Evolutionary conservation across 345 rosid species (phyloP).

Genomic region (Eucalyptus globulus): DNA sequence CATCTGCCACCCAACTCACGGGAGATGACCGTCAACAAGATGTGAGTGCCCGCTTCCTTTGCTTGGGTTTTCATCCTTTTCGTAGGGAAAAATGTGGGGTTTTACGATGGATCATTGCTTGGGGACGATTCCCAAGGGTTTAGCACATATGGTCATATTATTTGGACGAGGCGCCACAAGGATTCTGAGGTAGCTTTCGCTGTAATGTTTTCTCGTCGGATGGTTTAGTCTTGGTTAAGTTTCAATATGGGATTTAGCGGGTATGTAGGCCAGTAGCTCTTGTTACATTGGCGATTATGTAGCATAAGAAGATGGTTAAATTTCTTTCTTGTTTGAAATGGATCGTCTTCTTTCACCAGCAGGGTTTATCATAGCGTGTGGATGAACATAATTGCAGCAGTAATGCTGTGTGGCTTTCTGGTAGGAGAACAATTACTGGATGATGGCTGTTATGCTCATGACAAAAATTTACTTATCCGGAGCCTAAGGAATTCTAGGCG

Average conservation of each 20-base stretch:
- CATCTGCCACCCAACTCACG: conserved; percentile 31
- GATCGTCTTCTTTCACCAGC: rapidly evolving
- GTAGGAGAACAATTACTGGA: background rate
- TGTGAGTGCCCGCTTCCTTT: conserved; percentile 18
- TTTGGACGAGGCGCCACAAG: rapidly evolving
- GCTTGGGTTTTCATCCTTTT: background rate
- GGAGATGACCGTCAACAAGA: conserved; percentile 26
- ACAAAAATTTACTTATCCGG: background rate
- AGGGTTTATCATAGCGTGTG: rapidly evolving
- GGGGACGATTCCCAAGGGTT: background rate
- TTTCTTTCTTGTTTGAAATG: background rate
- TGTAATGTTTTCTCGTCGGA: background rate
- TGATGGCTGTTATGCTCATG: background rate
- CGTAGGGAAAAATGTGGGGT: background rate
- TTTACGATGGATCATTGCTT: background rate
- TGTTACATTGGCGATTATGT: background rate
- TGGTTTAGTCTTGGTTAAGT: background rate
- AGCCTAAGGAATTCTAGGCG: background rate
- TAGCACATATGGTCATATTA: background rate
- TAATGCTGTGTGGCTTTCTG: background rate
- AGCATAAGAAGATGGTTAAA: background rate
- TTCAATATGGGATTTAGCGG: background rate
- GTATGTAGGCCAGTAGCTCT: background rate
- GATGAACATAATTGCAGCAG: background rate
- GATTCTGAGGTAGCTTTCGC: background rate